Evolutionary conservation across 2,329 filamentous ascomycete genomes (phyloP).

Genomic region (Delphinella strobiligena): DNA sequence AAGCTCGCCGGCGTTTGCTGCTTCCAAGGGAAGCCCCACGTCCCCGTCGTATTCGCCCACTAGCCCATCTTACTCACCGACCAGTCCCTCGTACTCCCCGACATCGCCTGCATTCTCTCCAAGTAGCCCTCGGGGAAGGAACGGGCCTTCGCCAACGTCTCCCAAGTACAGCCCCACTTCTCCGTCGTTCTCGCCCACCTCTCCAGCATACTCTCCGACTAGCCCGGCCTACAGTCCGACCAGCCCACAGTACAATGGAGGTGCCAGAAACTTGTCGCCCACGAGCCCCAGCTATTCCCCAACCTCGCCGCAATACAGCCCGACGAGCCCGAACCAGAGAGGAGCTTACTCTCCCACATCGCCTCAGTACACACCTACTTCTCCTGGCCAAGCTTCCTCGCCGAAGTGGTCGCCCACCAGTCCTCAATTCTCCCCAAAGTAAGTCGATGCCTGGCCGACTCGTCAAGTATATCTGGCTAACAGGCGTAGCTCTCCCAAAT

Average conservation of each 20-base stretch:
- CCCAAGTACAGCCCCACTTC: slow-evolving; percentile 50
- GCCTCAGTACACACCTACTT: slow-evolving; percentile 17
- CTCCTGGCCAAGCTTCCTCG: slow-evolving; percentile 16
- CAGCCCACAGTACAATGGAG: slow-evolving; percentile 2
- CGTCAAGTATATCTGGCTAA: not conserved
- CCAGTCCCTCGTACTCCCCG: slow-evolving; percentile 61
- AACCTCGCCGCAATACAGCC: slow-evolving; percentile 47
- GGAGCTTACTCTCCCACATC: slow-evolving; percentile 19
- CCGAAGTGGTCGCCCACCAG: slow-evolving; percentile 44
- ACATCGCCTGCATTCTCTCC: slow-evolving; percentile 40
- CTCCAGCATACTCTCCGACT: slow-evolving; percentile 31
- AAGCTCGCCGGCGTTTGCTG: slow-evolving; percentile 22
- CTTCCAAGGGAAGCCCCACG: slow-evolving; percentile 26
- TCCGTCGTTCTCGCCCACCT: slow-evolving; percentile 41
- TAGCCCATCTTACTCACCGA: slow-evolving; percentile 50
- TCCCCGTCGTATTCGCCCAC: slow-evolving; percentile 64
- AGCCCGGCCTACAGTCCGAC: slow-evolving; percentile 20
- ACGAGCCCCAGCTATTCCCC: slow-evolving; percentile 37
- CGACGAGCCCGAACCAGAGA: slow-evolving; percentile 34
- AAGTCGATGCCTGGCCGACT: slow-evolving; percentile 19
- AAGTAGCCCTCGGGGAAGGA: slow-evolving; percentile 29
- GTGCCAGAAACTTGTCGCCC: slow-evolving; percentile 30
- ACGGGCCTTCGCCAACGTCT: slow-evolving; percentile 40
- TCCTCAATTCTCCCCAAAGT: slow-evolving; percentile 36
- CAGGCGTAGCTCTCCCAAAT: slow-evolving; percentile 16